Conservation (phyloP, 73 alveolate genomes). For the Tetrahymena borealis region DNA sequence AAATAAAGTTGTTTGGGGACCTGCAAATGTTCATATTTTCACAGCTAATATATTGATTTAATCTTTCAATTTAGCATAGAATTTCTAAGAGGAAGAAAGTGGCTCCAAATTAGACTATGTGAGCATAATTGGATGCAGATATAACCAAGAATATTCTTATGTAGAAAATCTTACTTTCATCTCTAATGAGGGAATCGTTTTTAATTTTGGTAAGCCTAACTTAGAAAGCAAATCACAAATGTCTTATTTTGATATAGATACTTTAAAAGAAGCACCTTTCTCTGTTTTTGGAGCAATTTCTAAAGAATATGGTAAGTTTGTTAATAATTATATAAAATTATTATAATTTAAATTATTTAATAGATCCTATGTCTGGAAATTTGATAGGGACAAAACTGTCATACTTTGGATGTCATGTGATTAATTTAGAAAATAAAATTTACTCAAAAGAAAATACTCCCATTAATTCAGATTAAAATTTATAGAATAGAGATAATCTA, state of each 20-base stretch:
- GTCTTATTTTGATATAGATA: not conserved
- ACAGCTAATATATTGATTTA: not conserved
- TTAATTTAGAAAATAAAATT: not conserved
- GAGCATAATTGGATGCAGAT: not conserved
- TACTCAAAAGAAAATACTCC: not conserved
- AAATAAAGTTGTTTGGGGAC: not conserved
- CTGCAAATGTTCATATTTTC: not conserved
- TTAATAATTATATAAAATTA: not conserved
- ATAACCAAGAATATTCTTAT: not conserved
- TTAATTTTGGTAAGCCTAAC: not conserved
- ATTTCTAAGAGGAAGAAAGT: not conserved
- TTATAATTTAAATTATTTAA: not conserved
- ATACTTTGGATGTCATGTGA: not conserved
- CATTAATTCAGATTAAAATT: not conserved
- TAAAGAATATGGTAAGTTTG: not conserved
- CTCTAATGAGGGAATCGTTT: not conserved
- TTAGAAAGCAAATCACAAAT: not conserved
- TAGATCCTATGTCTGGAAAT: not conserved
- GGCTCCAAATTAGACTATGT: not conserved
- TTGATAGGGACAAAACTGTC: not conserved
- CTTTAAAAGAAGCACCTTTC: not conserved
- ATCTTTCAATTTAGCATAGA: not conserved
- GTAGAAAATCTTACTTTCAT: not conserved
- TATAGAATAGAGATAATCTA: not conserved
- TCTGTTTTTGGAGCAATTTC: not conserved